Evolutionary conservation across 2,329 filamentous ascomycete genomes (phyloP).

Genomic region (Berkeleyomyces basicola): DNA sequence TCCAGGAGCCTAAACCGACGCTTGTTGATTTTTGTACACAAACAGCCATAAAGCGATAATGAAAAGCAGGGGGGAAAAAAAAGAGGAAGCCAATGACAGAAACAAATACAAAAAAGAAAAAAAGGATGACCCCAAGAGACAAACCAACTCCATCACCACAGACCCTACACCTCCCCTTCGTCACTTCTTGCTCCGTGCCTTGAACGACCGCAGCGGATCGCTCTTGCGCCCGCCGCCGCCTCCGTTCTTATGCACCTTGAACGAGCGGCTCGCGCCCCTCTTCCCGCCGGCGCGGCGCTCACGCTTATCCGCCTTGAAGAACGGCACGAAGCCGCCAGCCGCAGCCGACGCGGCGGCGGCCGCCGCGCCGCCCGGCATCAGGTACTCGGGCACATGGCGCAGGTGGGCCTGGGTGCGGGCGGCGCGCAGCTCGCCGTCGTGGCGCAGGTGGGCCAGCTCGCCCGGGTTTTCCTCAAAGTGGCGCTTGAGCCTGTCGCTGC

Average conservation of each 20-base stretch:
- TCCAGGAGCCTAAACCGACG: conserved; percentile 8
- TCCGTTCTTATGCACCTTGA: conserved; percentile 36
- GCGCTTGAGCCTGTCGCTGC: conserved; percentile 83
- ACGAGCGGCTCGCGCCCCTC: conserved; percentile 19
- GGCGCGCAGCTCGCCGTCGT: conserved; percentile 74
- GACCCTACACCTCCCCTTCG: not conserved
- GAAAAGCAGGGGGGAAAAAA: not conserved
- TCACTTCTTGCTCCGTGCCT: conserved; percentile 30
- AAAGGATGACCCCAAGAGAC: not conserved
- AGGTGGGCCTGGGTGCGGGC: conserved; percentile 76
- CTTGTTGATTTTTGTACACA: conserved; percentile 6
- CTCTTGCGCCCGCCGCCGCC: conserved; percentile 31
- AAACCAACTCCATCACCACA: not conserved
- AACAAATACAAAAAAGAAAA: not conserved
- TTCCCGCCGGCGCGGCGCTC: conserved; percentile 28
- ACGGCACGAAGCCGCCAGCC: conserved; percentile 59
- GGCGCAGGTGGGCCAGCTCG: conserved; percentile 71
- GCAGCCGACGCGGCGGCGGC: conserved; percentile 46
- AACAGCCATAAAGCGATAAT: not conserved
- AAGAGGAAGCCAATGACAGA: not conserved
- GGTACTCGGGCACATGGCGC: conserved; percentile 85
- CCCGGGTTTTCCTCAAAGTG: conserved; percentile 96
- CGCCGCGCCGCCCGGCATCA: conserved; percentile 63
- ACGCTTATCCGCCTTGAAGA: conserved; percentile 36
- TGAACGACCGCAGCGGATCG: conserved; percentile 84